Conservation (phyloP, 331 rosid genomes). For the Malus hybrid region DNA sequence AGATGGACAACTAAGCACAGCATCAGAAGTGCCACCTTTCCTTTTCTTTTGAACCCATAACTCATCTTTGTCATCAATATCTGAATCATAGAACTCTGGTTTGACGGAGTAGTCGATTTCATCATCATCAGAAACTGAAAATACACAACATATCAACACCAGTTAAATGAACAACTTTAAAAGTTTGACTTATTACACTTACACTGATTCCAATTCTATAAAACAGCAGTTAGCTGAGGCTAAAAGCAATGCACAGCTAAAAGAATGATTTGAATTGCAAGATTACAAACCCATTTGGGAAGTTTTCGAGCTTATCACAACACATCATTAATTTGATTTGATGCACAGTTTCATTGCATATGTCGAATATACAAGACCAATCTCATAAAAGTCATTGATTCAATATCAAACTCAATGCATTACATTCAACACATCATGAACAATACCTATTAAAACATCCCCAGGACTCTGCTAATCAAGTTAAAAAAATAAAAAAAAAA, state of each 20-base stretch:
- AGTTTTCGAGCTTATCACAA: background rate
- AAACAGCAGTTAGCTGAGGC: background rate
- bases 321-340: background rate
- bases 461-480: background rate
- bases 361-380: background rate
- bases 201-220: background rate
- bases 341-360: background rate
- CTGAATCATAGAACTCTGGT: constrained; percentile 72
- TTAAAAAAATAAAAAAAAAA: background rate
- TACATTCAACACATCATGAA: background rate
- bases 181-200: background rate
- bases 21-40: constrained; percentile 54
- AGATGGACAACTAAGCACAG: constrained; percentile 82
- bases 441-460: background rate
- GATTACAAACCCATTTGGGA: background rate
- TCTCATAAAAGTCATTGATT: no score
- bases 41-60: constrained; percentile 60
- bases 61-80: constrained; percentile 63
- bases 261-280: background rate
- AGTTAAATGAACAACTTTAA: background rate
- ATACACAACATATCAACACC: constrained; percentile 7
- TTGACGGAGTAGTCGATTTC: constrained; percentile 74
- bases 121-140: constrained; percentile 73
- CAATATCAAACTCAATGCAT: background rate
- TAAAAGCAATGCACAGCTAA: background rate